Evolutionary conservation across 2,329 filamentous ascomycete species (phyloP), one percentile per base, ranked within the genome.

Genomic region (Pezicula radicicola): DNA sequence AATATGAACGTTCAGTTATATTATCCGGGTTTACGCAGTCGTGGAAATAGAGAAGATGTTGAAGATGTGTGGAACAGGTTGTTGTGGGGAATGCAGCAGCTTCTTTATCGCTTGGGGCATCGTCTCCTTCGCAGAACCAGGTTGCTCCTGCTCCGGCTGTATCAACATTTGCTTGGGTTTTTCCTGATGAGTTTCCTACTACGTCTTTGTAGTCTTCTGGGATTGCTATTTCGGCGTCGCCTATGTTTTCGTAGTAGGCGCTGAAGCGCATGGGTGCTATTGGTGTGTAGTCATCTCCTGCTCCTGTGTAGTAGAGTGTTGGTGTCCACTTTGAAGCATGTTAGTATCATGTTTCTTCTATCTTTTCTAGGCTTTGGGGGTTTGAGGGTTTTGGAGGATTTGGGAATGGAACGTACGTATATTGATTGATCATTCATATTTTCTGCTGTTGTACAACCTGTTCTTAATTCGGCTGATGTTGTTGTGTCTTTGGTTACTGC

Each of bases 341-440:
- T 12, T 47, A 27, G 45, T 41, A 27, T 16, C 21, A 27, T 25
- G 25, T 25, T 25, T 25, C 25, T 25, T 25, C 19, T 19, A 19
- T 19, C 19, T 19, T n/a, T n/a, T n/a, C n/a, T n/a, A n/a, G n/a
- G n/a, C n/a, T n/a, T n/a, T n/a, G n/a, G n/a, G n/a, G n/a, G n/a
- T n/a, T n/a, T n/a, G n/a, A n/a, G n/a, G n/a, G n/a, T n/a, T n/a
- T 19, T 19, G 19, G 2, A 19, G 19, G 19, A 19, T 25, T 25
- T 25, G 6, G 25, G 6, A 25, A 1, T 25, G 25, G 1, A 33
- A 49, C 66, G 47, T 55, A 65, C 72, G 66, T 77, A 77, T 4
- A 69, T 63, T 0, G 71, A 75, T 1, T 75, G 61, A 51, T 77
- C 75, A 49, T 77, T 77, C 18, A 72, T 70, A 62, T 77, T 77